Conservation (phyloP, 2,329 filamentous ascomycete species). For the Penicillium occitanis region DNA sequence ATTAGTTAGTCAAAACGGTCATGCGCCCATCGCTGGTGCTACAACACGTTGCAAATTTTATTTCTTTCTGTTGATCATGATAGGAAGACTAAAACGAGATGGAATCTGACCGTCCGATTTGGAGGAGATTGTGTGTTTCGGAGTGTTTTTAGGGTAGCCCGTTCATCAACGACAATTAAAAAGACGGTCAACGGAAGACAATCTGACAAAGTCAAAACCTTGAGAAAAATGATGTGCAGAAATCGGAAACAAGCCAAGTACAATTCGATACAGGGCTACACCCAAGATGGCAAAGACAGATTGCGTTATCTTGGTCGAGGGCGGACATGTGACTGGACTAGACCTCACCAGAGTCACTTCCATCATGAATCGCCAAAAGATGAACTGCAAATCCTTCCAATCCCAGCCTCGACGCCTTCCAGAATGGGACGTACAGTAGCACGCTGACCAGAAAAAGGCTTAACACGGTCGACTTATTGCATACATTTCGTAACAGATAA, state of each 20-base stretch:
- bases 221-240: neutral
- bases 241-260: slow-evolving; percentile 8
- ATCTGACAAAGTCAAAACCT: neutral
- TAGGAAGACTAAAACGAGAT: neutral
- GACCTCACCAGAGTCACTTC: neutral
- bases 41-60: neutral
- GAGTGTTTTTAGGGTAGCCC: neutral
- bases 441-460: neutral
- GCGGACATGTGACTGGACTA: neutral
- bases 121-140: slow-evolving; percentile 2
- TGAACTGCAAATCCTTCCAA: slow-evolving; percentile 5
- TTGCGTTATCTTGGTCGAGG: slow-evolving; percentile 7
- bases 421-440: neutral
- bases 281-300: neutral
- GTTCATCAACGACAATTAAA: neutral
- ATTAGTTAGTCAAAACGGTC: neutral
- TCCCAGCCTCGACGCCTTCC: neutral
- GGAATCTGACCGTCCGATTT: neutral
- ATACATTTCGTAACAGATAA: slow-evolving; percentile 12
- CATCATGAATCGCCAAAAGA: neutral
- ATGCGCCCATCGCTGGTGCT: slow-evolving; percentile 11
- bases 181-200: neutral
- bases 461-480: neutral
- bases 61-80: neutral
- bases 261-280: neutral